Conservation (phyloP, 2,329 filamentous ascomycete species). For the Aureobasidium sp. region DNA sequence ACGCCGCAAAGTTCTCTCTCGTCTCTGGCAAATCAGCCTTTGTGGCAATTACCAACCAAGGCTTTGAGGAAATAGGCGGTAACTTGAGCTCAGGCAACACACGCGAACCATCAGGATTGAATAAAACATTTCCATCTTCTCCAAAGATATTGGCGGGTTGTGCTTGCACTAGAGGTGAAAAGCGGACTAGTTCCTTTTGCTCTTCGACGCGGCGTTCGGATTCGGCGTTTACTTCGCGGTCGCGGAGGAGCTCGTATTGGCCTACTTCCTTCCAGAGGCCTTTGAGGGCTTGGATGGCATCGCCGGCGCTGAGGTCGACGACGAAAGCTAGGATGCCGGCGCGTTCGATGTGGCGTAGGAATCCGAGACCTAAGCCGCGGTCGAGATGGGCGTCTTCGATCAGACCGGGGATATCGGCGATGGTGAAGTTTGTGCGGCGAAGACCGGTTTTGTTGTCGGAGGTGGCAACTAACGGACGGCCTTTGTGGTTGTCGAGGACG, state of each 20-base stretch:
- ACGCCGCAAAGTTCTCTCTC: slow-evolving; percentile 61
- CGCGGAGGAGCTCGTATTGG: slow-evolving; percentile 74
- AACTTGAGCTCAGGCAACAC: slow-evolving; percentile 40
- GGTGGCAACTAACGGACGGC: slow-evolving; percentile 52
- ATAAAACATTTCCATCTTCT: slow-evolving; percentile 18
- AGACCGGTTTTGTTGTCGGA: slow-evolving; percentile 19
- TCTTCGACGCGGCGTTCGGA: slow-evolving; percentile 50
- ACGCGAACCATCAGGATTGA: slow-evolving; percentile 18
- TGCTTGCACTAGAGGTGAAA: slow-evolving; percentile 7
- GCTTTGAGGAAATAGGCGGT: slow-evolving; percentile 81
- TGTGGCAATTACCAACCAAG: slow-evolving; percentile 93
- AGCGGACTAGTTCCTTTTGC: slow-evolving; percentile 33
- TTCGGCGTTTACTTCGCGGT: slow-evolving; percentile 59
- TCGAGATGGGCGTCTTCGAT: slow-evolving; percentile 91
- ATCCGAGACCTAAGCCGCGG: slow-evolving; percentile 81
- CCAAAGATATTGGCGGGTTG: slow-evolving; percentile 2
- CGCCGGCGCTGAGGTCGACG: slow-evolving; percentile 69
- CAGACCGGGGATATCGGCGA: slow-evolving; percentile 91
- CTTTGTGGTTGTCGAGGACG: slow-evolving; percentile 78
- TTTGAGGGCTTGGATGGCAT: slow-evolving; percentile 70
- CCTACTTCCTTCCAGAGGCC: slow-evolving; percentile 85
- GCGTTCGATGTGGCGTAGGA: slow-evolving; percentile 88
- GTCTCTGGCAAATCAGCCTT: slow-evolving; percentile 81
- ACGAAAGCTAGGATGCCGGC: slow-evolving; percentile 92
- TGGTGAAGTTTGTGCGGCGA: slow-evolving; percentile 70